phyloP scores from a whole-genome alignment of 371 early-diverging fungal species.

The Mucor mucedo region DNA sequence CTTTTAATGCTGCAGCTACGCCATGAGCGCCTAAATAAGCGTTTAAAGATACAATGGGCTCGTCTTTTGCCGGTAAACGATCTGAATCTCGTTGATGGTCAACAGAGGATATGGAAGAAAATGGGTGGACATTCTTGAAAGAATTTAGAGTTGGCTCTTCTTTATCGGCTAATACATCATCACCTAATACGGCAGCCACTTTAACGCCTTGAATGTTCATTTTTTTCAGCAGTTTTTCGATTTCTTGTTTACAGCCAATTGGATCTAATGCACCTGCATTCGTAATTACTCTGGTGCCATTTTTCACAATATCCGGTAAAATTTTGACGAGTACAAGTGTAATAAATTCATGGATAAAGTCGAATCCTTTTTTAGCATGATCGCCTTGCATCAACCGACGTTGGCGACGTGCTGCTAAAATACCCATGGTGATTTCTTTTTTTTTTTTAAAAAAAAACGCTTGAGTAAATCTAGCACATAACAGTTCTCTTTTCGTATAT shows the following conservation, averaged over 20 bases:
- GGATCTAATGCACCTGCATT: slow-evolving; percentile 82
- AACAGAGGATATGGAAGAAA: slow-evolving; percentile 50
- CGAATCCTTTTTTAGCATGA: slow-evolving; percentile 60
- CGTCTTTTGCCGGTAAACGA: slow-evolving; percentile 51
- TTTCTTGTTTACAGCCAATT: slow-evolving; percentile 69
- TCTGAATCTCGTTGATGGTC: slow-evolving; percentile 57
- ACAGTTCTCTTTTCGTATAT: not conserved
- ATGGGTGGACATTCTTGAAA: slow-evolving; percentile 51
- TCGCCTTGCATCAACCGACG: slow-evolving; percentile 47
- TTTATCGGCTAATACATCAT: slow-evolving; percentile 57
- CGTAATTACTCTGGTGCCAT: slow-evolving; percentile 71
- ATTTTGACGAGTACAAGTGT: slow-evolving; percentile 58
- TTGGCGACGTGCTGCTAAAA: slow-evolving; percentile 66
- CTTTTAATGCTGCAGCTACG: slow-evolving; percentile 64
- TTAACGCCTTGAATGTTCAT: slow-evolving; percentile 52
- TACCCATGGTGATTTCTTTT: slow-evolving; percentile 78
- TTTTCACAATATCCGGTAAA: slow-evolving; percentile 60
- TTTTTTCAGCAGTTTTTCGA: slow-evolving; percentile 59
- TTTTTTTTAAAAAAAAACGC: not conserved
- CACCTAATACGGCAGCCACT: slow-evolving; percentile 75
- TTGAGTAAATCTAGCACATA: not conserved
- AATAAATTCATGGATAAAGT: slow-evolving; percentile 69
- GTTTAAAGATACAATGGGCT: slow-evolving; percentile 64
- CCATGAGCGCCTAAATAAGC: slow-evolving; percentile 69
- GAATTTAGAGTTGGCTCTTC: slow-evolving; percentile 32